Evolutionary conservation across 495 filamentous ascomycete species (phyloP).

Genomic region (Acidomyces sp.): DNA sequence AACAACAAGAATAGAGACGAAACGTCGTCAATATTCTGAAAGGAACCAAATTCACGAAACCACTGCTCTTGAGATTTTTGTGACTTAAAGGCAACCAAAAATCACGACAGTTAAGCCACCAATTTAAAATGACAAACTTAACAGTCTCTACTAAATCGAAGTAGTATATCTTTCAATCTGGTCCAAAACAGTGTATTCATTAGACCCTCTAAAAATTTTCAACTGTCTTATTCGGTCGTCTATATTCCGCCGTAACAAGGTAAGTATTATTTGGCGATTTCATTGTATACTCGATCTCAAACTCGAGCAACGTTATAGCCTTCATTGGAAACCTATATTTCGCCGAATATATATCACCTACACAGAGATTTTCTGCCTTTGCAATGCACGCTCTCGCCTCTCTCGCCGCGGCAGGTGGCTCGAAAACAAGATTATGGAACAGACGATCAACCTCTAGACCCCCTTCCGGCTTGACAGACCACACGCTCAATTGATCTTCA

Average conservation of each 20-base stretch:
- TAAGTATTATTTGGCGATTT: slow-evolving; percentile 60
- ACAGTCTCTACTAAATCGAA: too few species aligned
- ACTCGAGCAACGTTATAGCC: slow-evolving; percentile 38
- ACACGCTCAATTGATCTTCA: slow-evolving; percentile 45
- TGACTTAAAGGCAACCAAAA: too few species aligned
- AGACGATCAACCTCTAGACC: slow-evolving; percentile 46
- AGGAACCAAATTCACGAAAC: too few species aligned
- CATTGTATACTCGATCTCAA: slow-evolving; percentile 47
- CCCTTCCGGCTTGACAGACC: slow-evolving; percentile 50
- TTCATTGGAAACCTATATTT: slow-evolving; percentile 47
- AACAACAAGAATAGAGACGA: too few species aligned
- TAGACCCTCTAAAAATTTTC: too few species aligned
- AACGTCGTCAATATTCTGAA: too few species aligned
- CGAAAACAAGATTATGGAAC: slow-evolving; percentile 45
- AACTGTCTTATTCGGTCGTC: too few species aligned
- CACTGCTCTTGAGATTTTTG: too few species aligned
- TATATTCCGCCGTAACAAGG: slow-evolving; percentile 21
- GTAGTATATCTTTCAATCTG: too few species aligned
- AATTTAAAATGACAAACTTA: too few species aligned
- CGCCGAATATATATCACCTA: slow-evolving; percentile 51
- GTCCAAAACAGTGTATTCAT: too few species aligned
- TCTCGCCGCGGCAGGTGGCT: slow-evolving; percentile 16
- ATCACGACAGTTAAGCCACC: too few species aligned
- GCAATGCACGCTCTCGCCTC: slow-evolving; percentile 40
- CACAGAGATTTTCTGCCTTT: slow-evolving; percentile 47